Conservation (phyloP, 441 rosid genomes). For the Eutrema salsugineum region DNA sequence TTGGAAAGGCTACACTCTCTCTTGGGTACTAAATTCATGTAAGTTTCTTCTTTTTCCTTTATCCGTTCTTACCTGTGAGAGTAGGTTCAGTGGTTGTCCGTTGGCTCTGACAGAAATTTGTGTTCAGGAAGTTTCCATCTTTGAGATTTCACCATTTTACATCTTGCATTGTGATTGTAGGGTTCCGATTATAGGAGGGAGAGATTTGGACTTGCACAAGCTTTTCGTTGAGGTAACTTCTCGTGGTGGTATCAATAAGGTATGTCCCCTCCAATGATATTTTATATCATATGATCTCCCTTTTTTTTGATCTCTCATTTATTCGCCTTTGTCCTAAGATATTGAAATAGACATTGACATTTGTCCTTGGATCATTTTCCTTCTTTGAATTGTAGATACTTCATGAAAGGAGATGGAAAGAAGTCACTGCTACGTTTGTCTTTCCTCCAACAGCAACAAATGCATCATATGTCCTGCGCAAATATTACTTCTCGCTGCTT, state of each 20-base stretch:
- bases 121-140: not conserved
- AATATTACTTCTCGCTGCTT: constrained; percentile 83
- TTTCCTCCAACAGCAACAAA: constrained; percentile 98
- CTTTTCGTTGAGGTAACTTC: constrained; percentile 93
- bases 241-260: constrained; percentile 96
- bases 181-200: constrained; percentile 94
- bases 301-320: not conserved
- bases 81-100: not conserved
- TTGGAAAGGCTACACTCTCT: constrained; percentile 78
- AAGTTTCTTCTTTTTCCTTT: constrained; percentile 23
- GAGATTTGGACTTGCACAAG: constrained; percentile 81
- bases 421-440: constrained; percentile 86
- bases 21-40: constrained; percentile 93
- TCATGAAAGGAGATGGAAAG: constrained; percentile 90
- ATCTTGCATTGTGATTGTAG: constrained; percentile 35
- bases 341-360: not conserved
- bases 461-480: constrained; percentile 91
- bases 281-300: not conserved
- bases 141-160: not conserved
- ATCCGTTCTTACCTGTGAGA: not conserved
- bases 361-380: not conserved
- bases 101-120: not conserved
- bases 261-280: constrained; percentile 16
- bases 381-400: constrained; percentile 51
- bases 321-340: not conserved